Evolutionary conservation across 805 yeast species (phyloP).

Genomic region (Wickerhamomyces hampshirensis): DNA sequence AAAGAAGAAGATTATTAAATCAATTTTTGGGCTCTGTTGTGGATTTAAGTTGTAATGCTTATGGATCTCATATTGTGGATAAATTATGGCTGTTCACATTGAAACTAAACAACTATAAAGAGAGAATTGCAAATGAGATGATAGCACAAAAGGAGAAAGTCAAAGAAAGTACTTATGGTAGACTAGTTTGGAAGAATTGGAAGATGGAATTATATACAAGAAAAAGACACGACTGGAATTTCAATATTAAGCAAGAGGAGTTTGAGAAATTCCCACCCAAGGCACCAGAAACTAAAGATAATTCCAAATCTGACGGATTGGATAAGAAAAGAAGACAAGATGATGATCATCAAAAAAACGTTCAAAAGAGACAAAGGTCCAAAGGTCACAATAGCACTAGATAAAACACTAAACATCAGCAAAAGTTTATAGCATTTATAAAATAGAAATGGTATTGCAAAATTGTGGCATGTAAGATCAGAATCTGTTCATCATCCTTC

Average conservation of each 20-base stretch:
- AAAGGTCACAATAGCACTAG: constrained; percentile 26
- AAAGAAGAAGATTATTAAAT: constrained; percentile 68
- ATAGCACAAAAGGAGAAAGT: constrained; percentile 55
- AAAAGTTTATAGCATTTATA: background rate
- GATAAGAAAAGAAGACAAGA: constrained; percentile 15
- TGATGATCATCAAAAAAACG: constrained; percentile 1
- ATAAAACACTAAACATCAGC: background rate
- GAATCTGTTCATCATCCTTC: no score
- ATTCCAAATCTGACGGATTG: background rate
- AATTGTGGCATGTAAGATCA: no score
- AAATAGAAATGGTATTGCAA: no score
- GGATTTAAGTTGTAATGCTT: constrained; percentile 72
- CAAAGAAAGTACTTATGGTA: constrained; percentile 84
- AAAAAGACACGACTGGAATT: constrained; percentile 81
- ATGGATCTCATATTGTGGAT: constrained; percentile 90
- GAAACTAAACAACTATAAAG: constrained; percentile 78
- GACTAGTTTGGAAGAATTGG: constrained; percentile 95
- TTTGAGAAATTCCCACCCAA: constrained; percentile 34
- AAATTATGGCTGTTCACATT: constrained; percentile 75
- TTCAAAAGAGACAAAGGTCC: constrained; percentile 21
- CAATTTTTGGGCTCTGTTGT: constrained; percentile 51
- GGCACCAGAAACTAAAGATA: constrained; percentile 14
- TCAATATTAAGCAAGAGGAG: constrained; percentile 49
- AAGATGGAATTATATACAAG: constrained; percentile 72
- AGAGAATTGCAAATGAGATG: constrained; percentile 72